A percentile compares a stretch with the other conserved stretches of the same genome.
phyloP scores from a whole-genome alignment of 23 red algal genomes.

The Gracilaria caudata region DNA sequence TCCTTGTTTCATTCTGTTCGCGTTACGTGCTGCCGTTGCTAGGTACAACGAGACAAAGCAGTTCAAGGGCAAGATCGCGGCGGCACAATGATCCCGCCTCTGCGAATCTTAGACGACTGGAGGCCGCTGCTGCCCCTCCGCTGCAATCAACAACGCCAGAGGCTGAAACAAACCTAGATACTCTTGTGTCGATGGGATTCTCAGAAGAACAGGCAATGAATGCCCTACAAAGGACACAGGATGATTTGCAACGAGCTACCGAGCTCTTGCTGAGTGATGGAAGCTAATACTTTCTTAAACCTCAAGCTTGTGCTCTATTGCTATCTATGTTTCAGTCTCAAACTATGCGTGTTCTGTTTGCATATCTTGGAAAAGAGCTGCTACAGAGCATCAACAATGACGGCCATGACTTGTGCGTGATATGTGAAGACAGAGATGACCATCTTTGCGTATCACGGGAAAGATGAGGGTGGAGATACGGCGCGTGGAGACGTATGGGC shows the following conservation, averaged over 20 bases:
- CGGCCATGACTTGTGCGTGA: too few relatives aligned
- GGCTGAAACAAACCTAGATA: slow-evolving; percentile 27
- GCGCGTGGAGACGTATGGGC: too few relatives aligned
- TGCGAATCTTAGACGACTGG: slow-evolving; percentile 15
- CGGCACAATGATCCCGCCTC: slow-evolving; percentile 4
- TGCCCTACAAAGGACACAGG: slow-evolving; percentile 18
- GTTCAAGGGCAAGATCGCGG: slow-evolving; percentile 16
- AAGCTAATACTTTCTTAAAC: not conserved
- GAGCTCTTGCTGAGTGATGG: slow-evolving; percentile 33
- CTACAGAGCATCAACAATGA: too few relatives aligned
- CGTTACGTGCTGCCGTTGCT: slow-evolving; percentile 42
- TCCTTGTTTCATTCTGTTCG: slow-evolving; percentile 20
- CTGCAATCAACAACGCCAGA: not conserved
- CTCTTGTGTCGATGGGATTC: slow-evolving; percentile 52
- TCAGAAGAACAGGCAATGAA: slow-evolving; percentile 14
- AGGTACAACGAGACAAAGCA: slow-evolving; percentile 10
- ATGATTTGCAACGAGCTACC: slow-evolving; percentile 51
- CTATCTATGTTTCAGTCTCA: too few relatives aligned
- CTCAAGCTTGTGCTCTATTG: not conserved
- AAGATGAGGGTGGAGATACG: too few relatives aligned
- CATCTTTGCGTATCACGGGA: too few relatives aligned
- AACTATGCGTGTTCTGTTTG: not conserved
- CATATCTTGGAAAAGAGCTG: too few relatives aligned
- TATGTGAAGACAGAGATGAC: too few relatives aligned
- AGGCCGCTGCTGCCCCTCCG: slow-evolving; percentile 6